phyloP scores from a whole-genome alignment of 2,329 filamentous ascomycete genomes.

The Aspergillus ochraceus region DNA sequence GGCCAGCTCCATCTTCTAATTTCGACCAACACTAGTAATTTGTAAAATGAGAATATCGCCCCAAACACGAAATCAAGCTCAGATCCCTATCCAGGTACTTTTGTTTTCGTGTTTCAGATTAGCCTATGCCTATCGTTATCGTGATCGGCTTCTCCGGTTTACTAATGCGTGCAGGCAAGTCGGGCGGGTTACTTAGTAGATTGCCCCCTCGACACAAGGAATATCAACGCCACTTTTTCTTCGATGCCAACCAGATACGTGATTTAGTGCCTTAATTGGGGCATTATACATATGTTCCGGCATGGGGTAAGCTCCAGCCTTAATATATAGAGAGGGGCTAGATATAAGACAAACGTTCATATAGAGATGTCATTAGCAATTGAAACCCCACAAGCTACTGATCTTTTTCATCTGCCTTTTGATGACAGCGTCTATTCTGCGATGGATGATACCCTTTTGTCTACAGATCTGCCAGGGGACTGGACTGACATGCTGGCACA shows the following conservation, averaged over 20 bases:
- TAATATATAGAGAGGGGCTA: too few relatives aligned
- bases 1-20: not conserved
- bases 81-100: not conserved
- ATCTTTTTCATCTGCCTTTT: not conserved
- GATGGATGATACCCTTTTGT: not conserved
- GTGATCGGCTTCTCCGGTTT: not conserved
- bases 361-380: not conserved
- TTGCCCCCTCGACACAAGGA: not conserved
- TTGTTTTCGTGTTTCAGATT: not conserved
- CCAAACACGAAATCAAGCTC: not conserved
- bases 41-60: too few relatives aligned
- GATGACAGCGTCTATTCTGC: not conserved
- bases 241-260: too few relatives aligned
- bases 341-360: not conserved
- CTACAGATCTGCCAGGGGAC: not conserved
- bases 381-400: not conserved
- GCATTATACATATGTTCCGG: too few relatives aligned
- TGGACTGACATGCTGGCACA: not conserved
- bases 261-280: too few relatives aligned
- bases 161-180: not conserved
- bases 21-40: not conserved
- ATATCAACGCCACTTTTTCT: not conserved
- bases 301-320: too few relatives aligned
- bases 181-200: too few relatives aligned
- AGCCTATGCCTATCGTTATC: not conserved